phyloP scores from a whole-genome alignment of 1,284 basidiomycete genomes.

The Puccinia hordei region DNA sequence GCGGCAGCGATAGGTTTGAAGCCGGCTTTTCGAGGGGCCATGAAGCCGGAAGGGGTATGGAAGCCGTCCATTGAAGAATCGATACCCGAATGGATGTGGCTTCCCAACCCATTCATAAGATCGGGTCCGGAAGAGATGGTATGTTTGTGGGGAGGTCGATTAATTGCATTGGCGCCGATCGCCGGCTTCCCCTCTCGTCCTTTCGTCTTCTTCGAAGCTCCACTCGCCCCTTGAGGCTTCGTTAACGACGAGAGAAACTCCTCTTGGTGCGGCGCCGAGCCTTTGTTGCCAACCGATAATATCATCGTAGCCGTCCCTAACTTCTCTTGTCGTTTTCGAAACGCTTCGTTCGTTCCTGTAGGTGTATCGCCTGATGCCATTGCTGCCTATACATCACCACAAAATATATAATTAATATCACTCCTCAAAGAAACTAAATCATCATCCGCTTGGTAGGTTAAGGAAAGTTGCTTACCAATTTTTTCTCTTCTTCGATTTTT shows the following conservation, averaged over 20 bases:
- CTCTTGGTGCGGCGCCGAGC: conserved; percentile 49
- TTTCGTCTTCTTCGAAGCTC: conserved; percentile 15
- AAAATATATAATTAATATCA: too few relatives aligned
- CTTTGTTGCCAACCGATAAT: conserved; percentile 49
- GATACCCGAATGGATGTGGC: conserved; percentile 21
- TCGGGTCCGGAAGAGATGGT: conserved; percentile 39
- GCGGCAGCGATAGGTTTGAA: conserved; percentile 40
- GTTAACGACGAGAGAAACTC: conserved; percentile 46
- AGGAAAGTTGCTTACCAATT: conserved; percentile 16
- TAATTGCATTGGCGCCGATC: conserved; percentile 2
- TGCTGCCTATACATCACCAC: conserved; percentile 20
- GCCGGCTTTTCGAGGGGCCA: conserved; percentile 47
- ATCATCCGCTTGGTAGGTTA: not conserved
- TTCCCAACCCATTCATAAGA: conserved; percentile 46
- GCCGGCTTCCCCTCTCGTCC: not conserved
- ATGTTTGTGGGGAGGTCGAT: conserved; percentile 14
- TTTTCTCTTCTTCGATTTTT: conserved; percentile 45
- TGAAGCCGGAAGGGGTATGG: conserved; percentile 33
- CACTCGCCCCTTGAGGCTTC: not conserved
- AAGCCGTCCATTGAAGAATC: conserved; percentile 34
- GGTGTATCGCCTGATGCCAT: conserved; percentile 50
- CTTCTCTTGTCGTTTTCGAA: conserved; percentile 49
- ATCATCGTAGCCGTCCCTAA: conserved; percentile 46
- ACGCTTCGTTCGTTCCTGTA: conserved; percentile 49
- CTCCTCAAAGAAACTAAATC: not conserved